These are phyloP conservation scores for Rhododendron mucronatum DNA, from an alignment of 148 eudicot genomes.

Conservation along the genomic window DNA sequence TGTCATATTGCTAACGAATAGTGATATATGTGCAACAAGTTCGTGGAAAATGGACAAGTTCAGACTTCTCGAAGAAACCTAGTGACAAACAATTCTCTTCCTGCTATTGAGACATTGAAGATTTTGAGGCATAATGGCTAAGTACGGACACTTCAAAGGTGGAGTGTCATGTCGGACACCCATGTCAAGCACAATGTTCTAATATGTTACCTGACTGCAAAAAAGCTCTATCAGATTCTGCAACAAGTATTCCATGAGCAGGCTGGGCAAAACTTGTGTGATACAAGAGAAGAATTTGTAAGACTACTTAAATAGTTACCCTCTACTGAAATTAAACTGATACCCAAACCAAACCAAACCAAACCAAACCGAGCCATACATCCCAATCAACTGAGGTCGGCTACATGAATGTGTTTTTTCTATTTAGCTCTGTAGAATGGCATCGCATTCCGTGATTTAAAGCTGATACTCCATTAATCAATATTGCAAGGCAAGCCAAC, in stretches of 20 bases:
- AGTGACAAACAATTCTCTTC: neutral
- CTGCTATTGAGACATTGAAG: neutral
- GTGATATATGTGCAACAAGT: neutral
- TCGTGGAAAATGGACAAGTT: neutral
- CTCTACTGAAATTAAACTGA: neutral
- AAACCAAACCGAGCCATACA: neutral
- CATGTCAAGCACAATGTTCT: neutral
- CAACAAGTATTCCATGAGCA: neutral
- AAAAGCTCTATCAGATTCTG: neutral
- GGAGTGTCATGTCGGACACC: neutral
- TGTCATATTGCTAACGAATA: neutral
- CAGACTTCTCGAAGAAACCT: neutral
- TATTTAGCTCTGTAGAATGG: neutral
- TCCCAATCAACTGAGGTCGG: neutral
- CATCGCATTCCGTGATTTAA: neutral
- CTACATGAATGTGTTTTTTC: neutral
- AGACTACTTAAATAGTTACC: neutral
- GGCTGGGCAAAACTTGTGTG: neutral
- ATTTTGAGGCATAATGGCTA: neutral
- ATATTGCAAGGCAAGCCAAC: constrained; percentile 1
- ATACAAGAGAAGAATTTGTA: neutral
- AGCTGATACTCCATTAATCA: neutral
- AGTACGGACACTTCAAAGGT: neutral
- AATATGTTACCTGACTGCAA: neutral
- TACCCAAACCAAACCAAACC: neutral